Conservation (phyloP, 768 basidiomycete genomes). For the Tephrocybe sp. region DNA sequence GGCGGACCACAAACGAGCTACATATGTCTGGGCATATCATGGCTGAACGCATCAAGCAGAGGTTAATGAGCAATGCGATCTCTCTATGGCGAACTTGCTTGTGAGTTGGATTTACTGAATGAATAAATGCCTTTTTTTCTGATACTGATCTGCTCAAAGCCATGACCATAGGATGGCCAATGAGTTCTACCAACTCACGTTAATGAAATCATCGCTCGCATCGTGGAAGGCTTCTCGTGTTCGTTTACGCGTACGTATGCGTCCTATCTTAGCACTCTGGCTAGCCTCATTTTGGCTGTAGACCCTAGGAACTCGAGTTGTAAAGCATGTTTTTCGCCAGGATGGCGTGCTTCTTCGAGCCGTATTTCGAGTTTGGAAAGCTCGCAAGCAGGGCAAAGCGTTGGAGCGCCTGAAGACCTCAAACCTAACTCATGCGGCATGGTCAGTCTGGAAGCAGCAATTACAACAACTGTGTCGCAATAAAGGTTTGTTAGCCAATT, state of each 20-base stretch:
- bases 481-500: slow-evolving; percentile 38
- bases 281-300: slow-evolving; percentile 21
- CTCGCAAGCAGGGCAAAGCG: slow-evolving; percentile 58
- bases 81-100: slow-evolving; percentile 42
- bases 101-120: slow-evolving; percentile 16
- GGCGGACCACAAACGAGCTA: slow-evolving; percentile 48
- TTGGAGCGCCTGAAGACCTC: slow-evolving; percentile 49
- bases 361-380: slow-evolving; percentile 63
- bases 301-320: slow-evolving; percentile 54
- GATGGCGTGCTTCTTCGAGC: slow-evolving; percentile 58
- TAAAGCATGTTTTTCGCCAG: slow-evolving; percentile 53
- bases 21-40: slow-evolving; percentile 43
- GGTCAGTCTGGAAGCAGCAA: slow-evolving; percentile 49
- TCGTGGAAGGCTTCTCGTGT: slow-evolving; percentile 55
- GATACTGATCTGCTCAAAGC: slow-evolving; percentile 28
- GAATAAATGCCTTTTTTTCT: neutral
- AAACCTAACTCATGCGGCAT: slow-evolving; percentile 43
- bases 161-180: slow-evolving; percentile 40
- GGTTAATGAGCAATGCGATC: slow-evolving; percentile 48
- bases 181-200: slow-evolving; percentile 34
- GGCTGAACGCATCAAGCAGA: slow-evolving; percentile 38
- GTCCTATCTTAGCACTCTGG: neutral
- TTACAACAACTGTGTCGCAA: slow-evolving; percentile 34
- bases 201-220: slow-evolving; percentile 44
- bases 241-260: slow-evolving; percentile 45